These are phyloP conservation scores for Trametes coccinea DNA, from an alignment of 768 basidiomycete genomes.

Conservation along the genomic window DNA sequence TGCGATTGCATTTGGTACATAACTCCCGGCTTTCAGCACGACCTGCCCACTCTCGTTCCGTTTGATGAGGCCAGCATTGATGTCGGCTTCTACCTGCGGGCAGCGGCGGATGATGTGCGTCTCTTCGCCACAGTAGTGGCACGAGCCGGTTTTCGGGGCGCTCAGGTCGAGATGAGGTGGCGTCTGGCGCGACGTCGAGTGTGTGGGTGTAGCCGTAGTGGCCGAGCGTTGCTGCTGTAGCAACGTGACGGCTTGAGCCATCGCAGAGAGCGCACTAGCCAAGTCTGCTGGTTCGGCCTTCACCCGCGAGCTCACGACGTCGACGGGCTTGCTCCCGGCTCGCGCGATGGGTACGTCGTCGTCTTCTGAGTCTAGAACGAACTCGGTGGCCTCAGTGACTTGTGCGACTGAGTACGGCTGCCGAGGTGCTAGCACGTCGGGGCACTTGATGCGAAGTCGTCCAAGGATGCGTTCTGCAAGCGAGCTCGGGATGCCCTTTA, in stretches of 20 bases:
- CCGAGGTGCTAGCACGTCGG: slow-evolving; percentile 27
- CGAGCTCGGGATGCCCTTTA: slow-evolving; percentile 10
- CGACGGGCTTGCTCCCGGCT: too few relatives aligned
- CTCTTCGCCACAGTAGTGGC: slow-evolving; percentile 28
- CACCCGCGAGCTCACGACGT: too few relatives aligned
- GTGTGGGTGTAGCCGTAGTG: too few relatives aligned
- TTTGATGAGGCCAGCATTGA: slow-evolving; percentile 20
- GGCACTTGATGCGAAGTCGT: too few relatives aligned
- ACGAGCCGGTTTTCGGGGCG: not conserved
- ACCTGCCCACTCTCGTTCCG: slow-evolving; percentile 30
- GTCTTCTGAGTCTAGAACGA: slow-evolving; percentile 17
- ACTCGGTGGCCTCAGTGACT: slow-evolving; percentile 26
- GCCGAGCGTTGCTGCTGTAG: not conserved
- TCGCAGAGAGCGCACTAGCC: not conserved
- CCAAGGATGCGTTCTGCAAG: not conserved
- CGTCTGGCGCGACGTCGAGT: not conserved
- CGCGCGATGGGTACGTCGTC: not conserved
- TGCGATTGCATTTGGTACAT: slow-evolving; percentile 22
- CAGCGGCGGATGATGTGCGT: slow-evolving; percentile 32
- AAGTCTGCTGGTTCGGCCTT: not conserved
- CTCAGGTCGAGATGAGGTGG: not conserved
- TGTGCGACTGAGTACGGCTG: slow-evolving; percentile 28
- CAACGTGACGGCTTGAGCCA: not conserved
- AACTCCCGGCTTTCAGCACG: slow-evolving; percentile 27
- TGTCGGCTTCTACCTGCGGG: slow-evolving; percentile 23